Percentiles rank a stretch among this genome's conserved stretches.
phyloP scores from a whole-genome alignment of 208 protist species.

The Trypanosoma mega region DNA sequence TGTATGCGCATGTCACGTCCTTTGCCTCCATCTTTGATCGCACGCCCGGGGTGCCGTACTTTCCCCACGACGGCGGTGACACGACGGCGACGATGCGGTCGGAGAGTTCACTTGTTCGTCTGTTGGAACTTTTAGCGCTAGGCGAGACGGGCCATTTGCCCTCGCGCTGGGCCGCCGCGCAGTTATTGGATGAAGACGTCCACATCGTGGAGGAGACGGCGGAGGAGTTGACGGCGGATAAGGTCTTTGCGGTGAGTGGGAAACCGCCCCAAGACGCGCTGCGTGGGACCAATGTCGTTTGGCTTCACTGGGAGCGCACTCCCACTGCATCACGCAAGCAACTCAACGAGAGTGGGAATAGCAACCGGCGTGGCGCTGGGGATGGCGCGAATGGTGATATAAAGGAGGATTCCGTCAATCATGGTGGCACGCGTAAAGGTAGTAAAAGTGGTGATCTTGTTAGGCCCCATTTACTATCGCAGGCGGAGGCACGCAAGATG shows the following conservation, averaged over 20 bases:
- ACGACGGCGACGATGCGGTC: no score
- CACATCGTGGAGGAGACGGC: conserved; percentile 30
- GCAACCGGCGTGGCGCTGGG: no score
- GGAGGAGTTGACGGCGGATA: conserved; percentile 9
- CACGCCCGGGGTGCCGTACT: conserved; percentile 10
- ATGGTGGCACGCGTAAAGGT: background rate
- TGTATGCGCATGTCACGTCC: conserved; percentile 40
- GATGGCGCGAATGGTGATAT: no score
- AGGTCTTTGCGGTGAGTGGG: conserved; percentile 19
- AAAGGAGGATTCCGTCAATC: no score
- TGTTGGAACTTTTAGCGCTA: conserved; percentile 56
- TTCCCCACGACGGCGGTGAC: conserved; percentile 21
- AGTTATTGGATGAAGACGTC: conserved; percentile 38
- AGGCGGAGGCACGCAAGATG: conserved; percentile 41
- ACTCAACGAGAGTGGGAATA: no score
- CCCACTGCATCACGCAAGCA: background rate
- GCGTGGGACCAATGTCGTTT: background rate
- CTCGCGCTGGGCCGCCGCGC: conserved; percentile 18
- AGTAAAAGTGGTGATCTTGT: background rate
- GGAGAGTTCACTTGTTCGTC: conserved; percentile 30
- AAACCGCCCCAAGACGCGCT: conserved; percentile 4
- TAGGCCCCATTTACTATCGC: conserved; percentile 37
- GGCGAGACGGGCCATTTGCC: conserved; percentile 43
- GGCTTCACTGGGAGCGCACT: conserved; percentile 18
- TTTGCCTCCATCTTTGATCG: conserved; percentile 49